Evolutionary conservation across 371 early-diverging fungal species (phyloP).

Genomic region (Mitosporidium daphniae): DNA sequence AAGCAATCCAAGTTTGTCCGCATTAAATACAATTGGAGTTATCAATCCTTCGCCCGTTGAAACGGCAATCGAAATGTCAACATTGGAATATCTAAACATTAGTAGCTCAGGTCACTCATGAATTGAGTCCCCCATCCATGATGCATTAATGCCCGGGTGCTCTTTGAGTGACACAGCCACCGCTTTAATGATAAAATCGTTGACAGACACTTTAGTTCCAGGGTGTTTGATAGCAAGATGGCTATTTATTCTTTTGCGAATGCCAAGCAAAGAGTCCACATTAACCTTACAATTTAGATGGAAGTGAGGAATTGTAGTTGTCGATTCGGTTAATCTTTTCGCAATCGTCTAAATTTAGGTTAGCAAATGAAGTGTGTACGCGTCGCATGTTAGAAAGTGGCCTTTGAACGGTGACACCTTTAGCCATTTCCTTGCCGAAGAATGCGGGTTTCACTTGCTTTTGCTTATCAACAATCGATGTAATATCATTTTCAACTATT

Average conservation of each 20-base stretch:
- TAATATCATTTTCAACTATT: constrained; percentile 56
- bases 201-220: constrained; percentile 81
- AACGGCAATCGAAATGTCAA: constrained; percentile 73
- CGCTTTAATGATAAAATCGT: constrained; percentile 88
- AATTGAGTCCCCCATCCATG: constrained; percentile 68
- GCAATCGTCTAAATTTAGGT: constrained; percentile 41
- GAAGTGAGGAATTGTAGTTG: constrained; percentile 68
- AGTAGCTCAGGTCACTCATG: constrained; percentile 18
- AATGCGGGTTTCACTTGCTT: constrained; percentile 9
- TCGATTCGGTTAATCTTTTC: constrained; percentile 33
- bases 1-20: constrained; percentile 44
- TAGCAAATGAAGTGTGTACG: constrained; percentile 5
- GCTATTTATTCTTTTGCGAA: no score
- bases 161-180: constrained; percentile 45
- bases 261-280: constrained; percentile 44
- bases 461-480: no score
- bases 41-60: constrained; percentile 74
- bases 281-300: constrained; percentile 50
- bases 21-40: constrained; percentile 54
- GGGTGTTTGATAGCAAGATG: no score
- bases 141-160: constrained; percentile 72
- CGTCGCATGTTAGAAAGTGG: constrained; percentile 64
- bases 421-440: not conserved
- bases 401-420: constrained; percentile 20
- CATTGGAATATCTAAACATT: constrained; percentile 24